Conservation (phyloP, 768 basidiomycete species). For the Asterophora lycoperdoides region DNA sequence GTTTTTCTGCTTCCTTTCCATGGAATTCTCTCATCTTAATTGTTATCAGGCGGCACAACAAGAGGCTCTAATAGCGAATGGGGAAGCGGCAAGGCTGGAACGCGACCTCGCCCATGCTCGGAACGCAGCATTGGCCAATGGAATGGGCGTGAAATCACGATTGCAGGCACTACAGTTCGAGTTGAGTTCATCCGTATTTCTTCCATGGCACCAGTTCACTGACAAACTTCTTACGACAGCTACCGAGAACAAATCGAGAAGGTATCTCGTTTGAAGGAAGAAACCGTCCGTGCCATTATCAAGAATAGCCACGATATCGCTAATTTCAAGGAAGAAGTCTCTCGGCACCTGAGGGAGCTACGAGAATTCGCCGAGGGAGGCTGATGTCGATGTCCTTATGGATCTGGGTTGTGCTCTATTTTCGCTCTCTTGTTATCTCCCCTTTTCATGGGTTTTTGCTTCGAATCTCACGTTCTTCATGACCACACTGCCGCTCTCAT, state of each 20-base stretch:
- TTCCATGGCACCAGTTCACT: conserved; percentile 2
- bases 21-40: not conserved
- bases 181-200: conserved; percentile 36
- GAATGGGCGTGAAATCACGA: conserved; percentile 78
- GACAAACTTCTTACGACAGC: conserved; percentile 31
- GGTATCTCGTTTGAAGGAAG: conserved; percentile 68
- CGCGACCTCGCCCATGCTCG: conserved; percentile 70
- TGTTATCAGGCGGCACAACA: conserved; percentile 64
- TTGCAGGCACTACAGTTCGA: conserved; percentile 74
- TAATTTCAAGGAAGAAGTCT: conserved; percentile 76
- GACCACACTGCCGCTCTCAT: too few species aligned
- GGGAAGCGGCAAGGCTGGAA: conserved; percentile 64
- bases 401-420: not conserved
- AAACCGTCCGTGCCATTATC: conserved; percentile 74
- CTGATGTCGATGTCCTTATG: not conserved
- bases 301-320: conserved; percentile 84
- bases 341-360: conserved; percentile 62
- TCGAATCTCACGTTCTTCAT: not conserved
- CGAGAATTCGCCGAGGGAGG: conserved; percentile 55
- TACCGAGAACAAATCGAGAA: conserved; percentile 79
- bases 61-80: conserved; percentile 63
- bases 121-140: conserved; percentile 72
- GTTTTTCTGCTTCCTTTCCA: conserved; percentile 18
- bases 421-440: not conserved
- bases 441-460: conserved; percentile 2